Percentiles rank a stretch among this genome's conserved stretches.
phyloP scores from a whole-genome alignment of 78 protist species.

The Blattamonas nauphoetae region DNA sequence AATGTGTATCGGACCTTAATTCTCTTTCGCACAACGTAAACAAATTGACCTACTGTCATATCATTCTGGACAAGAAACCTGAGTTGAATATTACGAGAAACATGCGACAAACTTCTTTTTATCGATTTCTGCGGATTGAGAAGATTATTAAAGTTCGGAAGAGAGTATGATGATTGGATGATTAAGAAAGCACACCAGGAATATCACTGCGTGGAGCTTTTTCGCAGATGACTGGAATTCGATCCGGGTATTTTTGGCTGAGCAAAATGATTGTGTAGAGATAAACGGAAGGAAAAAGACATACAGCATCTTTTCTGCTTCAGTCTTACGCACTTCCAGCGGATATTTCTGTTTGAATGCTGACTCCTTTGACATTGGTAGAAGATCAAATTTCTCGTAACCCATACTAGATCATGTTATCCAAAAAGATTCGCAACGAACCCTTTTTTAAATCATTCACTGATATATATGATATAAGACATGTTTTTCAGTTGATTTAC shows the following conservation, averaged over 20 bases:
- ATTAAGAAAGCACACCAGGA: not conserved
- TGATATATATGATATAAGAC: no score
- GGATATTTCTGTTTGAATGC: not conserved
- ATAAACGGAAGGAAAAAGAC: not conserved
- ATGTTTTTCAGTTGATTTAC: no score
- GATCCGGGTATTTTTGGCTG: slow-evolving; percentile 1
- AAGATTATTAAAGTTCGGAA: not conserved
- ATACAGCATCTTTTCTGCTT: slow-evolving; percentile 11
- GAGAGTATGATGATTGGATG: not conserved
- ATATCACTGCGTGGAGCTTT: not conserved
- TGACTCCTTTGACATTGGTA: not conserved
- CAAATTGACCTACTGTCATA: not conserved
- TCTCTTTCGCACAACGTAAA: not conserved
- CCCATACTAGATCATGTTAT: no score
- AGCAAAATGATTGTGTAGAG: not conserved
- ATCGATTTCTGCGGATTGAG: not conserved
- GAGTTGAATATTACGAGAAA: no score
- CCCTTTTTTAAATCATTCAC: no score
- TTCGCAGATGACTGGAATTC: slow-evolving; percentile 7
- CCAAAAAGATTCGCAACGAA: no score
- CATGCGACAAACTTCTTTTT: not conserved
- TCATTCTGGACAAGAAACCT: not conserved
- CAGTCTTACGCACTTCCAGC: not conserved
- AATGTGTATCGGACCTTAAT: not conserved
- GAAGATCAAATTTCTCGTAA: no score